phyloP scores from a whole-genome alignment of 108 stramenopile species.

The Nitzschia palea region DNA sequence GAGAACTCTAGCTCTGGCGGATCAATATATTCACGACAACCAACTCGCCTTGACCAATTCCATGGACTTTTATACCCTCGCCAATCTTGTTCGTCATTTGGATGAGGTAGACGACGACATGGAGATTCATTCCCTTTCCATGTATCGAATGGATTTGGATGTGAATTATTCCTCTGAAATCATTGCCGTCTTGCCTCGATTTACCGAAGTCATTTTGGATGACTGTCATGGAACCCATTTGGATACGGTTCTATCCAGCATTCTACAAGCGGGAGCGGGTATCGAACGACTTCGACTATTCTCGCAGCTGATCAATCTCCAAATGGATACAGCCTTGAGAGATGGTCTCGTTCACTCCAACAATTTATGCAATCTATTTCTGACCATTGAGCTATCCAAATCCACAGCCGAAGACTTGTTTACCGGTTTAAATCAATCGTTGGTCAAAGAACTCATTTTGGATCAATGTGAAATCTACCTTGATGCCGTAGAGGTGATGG shows the following conservation, averaged over 20 bases:
- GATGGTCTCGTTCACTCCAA: neutral
- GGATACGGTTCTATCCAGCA: neutral
- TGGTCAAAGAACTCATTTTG: constrained; percentile 1
- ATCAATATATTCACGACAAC: constrained; percentile 2
- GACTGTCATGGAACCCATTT: constrained; percentile 7
- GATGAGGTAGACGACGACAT: neutral
- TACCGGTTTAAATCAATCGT: constrained; percentile 14
- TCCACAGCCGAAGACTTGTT: neutral
- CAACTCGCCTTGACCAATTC: constrained; percentile 2
- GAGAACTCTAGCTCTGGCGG: constrained; percentile 3
- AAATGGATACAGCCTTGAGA: neutral
- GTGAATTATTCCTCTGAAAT: constrained; percentile 11
- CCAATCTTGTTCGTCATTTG: constrained; percentile 1
- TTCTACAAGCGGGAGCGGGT: neutral
- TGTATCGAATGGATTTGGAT: constrained; percentile 16
- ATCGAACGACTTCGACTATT: constrained; percentile 1
- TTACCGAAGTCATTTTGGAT: constrained; percentile 1
- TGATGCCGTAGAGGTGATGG: constrained; percentile 6
- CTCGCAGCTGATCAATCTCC: neutral
- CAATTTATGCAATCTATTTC: neutral
- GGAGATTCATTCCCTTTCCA: neutral
- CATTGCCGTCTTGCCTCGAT: neutral
- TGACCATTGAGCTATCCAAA: constrained; percentile 12
- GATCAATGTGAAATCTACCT: constrained; percentile 19
- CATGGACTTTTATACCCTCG: constrained; percentile 11